Evolutionary conservation across 345 rosid species (phyloP), one percentile per base, ranked within the genome.

Genomic region (Noccaea caerulescens): DNA sequence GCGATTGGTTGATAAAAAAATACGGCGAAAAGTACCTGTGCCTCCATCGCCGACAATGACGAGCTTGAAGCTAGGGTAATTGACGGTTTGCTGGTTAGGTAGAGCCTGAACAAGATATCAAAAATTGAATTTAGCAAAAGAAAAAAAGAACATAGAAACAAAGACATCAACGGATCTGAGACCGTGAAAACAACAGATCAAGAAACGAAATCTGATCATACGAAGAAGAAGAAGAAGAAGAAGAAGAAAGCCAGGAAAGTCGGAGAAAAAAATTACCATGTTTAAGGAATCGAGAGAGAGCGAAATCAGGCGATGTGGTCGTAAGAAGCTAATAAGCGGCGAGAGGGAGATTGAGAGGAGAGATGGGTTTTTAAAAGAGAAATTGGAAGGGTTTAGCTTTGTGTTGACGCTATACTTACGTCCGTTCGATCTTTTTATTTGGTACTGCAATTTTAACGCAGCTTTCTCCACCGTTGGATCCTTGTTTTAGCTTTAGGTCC

Each of bases 41-140:
- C 97, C 98, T 5, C 88, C 88, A 57, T 93, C 97, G 16, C 99
- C 99, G 7, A 93, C 99, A 60, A 93, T 81, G 30, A 93, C 93
- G 36, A 93, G 97, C 86, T 93, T 93, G 88, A 91, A 93, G 82
- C 82, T 82, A 50, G 95, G 96, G 63, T 89, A 79, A 68, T 82
- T 80, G 0, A 92, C 92, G 36, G 86, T 83, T 65, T 75, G 86
- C 73, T 81, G 96, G 52, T 85, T 87, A 2, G 88, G 94, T 54
- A 92, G 65, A 71, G 98, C 94, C 98, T 92, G 55, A 51, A 64
- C 32, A 53, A 14, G 37, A 55, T 2, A 9, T 5, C 0, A 1
- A 33, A 10, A 23, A 16, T 41, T 41, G 7, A 16, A 62, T 12
- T 60, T 20, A 42, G 25, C 45, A 18, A 4, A 18, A 73, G 20